Evolutionary conservation across 148 eudicot genomes (phyloP), one percentile per base, ranked within the genome.

Genomic region (Amaranthus hypochondriacus): DNA sequence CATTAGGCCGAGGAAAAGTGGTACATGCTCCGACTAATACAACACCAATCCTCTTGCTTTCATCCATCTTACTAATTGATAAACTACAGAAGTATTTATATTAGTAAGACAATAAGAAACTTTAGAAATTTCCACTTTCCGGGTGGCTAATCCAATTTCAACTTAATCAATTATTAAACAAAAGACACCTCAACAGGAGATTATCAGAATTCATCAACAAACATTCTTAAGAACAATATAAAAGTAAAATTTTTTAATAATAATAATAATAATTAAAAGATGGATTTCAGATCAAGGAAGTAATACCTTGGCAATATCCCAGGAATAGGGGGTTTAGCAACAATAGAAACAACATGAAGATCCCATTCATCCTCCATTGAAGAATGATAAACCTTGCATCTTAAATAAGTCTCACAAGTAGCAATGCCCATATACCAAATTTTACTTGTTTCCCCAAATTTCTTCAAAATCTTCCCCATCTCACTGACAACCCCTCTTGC

Each of bases 361-460:
- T 94, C 98, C 98, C 97, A 94, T 62, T 88, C 93, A 81, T 50
- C 81, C 79, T 94, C 98, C 97, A 89, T 88, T 46, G 84, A 61
- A 43, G 97, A 86, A 72, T 91, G 89, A 85, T 88, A 89, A 58
- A 94, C 90, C 50, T 94, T 93, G 61, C 98, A 91, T 78, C 98
- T 91, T 80, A 94, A 70, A 76, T 89, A 94, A 15, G 98, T 94
- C 83, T 91, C 97, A 81, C 98, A 94, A n/a, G 98, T 91, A 51
- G 98, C 97, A 13, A 87, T 86, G 43, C 97, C 98, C 73, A 89
- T 84, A 69, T 89, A 80, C 98, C 97, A 94, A 75, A 94, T 56
- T 77, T 72, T 78, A 46, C 85, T 70, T 15, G 60, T 80, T 65
- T 71, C 79, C 8, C 70, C 73, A 46, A 77, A 86, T 21, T 80